Evolutionary conservation across 371 early-diverging fungal genomes (phyloP), one percentile per base, ranked within the genome.

Genomic region (Circinella minor): DNA sequence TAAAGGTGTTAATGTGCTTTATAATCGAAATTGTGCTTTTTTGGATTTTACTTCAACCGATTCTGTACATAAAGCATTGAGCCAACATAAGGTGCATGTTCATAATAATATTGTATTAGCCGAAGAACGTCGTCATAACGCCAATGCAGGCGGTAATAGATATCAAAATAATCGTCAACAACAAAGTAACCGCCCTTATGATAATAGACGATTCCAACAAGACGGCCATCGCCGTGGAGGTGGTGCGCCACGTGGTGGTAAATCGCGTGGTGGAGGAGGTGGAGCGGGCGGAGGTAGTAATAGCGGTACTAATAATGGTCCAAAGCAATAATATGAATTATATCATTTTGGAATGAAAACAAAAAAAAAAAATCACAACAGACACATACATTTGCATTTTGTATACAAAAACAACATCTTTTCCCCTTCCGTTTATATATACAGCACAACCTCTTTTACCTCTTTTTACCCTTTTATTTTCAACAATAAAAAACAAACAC

Each of bases 101-200:
- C 68, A 70, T n/a, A 63, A 55, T 27, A 51, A 61, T 6, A 36
- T 68, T 15, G 79, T 79, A 3, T 46, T 75, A 18, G 79, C 74
- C 20, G 79, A 79, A 61, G 76, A 74, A 55, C 75, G 79, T 51
- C 76, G 76, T 65, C 73, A 55, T 61, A 57, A 15, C 15, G 3
- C 14, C n/a, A 62, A 55, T 46, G 55, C 67, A 17, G 59, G 63
- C 38, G 60, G 72, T 39, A 51, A 51, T 47, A 20, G 64, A 59
- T 49, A 70, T 36, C 39, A 55, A 10, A 61, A 66, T 49, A 48
- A 59, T 37, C 72, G 64, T 13, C 72, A 71, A 18, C 67, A 68
- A 55, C 70, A 71, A 18, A 66, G 59, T 57, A 69, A 69, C 17
- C 63, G 63, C 27, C 70, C 63, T 5, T 70, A 27, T 43, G 6